A percentile compares a stretch with the other conserved stretches of the same genome.
These are phyloP conservation scores for Malus hybrid DNA, from an alignment of 331 rosid species.

Conservation along the genomic window DNA sequence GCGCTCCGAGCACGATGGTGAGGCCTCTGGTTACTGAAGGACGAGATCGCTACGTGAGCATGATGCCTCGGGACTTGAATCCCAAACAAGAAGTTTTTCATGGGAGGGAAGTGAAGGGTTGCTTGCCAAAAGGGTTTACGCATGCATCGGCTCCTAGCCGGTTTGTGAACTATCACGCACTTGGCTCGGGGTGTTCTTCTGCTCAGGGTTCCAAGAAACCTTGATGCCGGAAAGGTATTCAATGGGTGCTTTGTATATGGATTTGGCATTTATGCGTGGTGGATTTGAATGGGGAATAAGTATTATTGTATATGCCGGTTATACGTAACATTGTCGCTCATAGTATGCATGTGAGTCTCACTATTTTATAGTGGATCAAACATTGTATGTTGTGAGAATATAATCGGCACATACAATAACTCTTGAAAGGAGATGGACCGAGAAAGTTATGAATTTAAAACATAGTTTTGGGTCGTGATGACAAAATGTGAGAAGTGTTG, in stretches of 20 bases:
- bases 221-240: slow-evolving; percentile 10
- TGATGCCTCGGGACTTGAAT: slow-evolving; percentile 33
- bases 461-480: background rate
- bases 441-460: background rate
- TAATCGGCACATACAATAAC: background rate
- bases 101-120: slow-evolving; percentile 44
- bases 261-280: background rate
- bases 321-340: background rate
- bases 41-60: slow-evolving; percentile 20
- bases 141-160: slow-evolving; percentile 89
- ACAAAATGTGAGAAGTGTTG: background rate
- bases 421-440: background rate
- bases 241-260: background rate
- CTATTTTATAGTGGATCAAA: background rate
- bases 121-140: slow-evolving; percentile 81
- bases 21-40: slow-evolving; percentile 46
- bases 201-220: slow-evolving; percentile 31
- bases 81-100: slow-evolving; percentile 32
- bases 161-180: slow-evolving; percentile 57
- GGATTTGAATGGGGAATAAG: too few species aligned
- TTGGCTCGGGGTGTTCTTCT: slow-evolving; percentile 48
- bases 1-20: slow-evolving; percentile 83
- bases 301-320: background rate
- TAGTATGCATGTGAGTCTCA: background rate
- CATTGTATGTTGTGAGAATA: background rate